Base-by-base conservation (phyloP, 371 early-diverging fungal species). In the Conidiobolus incongruus region DNA sequence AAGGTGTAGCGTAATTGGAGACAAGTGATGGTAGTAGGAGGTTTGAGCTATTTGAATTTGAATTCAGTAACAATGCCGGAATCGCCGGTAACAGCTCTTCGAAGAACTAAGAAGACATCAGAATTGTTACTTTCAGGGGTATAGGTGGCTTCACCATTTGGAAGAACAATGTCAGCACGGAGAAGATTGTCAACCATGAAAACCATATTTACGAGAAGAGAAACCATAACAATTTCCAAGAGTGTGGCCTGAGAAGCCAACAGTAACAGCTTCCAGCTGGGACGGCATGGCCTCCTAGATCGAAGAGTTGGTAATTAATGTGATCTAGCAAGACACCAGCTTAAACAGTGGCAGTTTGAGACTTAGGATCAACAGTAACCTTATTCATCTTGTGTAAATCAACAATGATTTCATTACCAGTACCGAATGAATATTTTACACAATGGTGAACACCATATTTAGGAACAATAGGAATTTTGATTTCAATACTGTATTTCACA, bases 81-180 rank as follows among this genome's bases (percentile, higher is more conserved):
- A 32, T 49, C 51, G 1, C 68, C 66, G 15, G 60, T 61, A 12
- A 70, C 72, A 7, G 68, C 72, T 23, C 72, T 72, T 26, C 75
- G 64, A 13, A 72, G 47, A 4, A 65, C 68, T 53, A 59, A 72
- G 48, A 65, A 75, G 11, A 75, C 48, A 36, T 75, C 72, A 2
- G 49, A 8, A 45, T 74, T 62, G 22, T 50, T 24, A 1, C 48
- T 45, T 8, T 56, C 47, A 34, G 47, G 57, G 32, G 60, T 65
- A 36, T 45, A 56, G 8, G 67, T 33, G 10, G 67, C 35, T 2
- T 59, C 41, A 1, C 75, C 75, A 19, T 62, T 46, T 35, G 65
- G 57, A 11, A 55, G 48, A 12, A 74, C 68, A 11, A 74, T 46
- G 22, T 58, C 50, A 32, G 61, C 60, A n/a, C 52, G 55, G 12